phyloP scores from a whole-genome alignment of 2,329 filamentous ascomycete species.

The Thelonectria blattea region DNA sequence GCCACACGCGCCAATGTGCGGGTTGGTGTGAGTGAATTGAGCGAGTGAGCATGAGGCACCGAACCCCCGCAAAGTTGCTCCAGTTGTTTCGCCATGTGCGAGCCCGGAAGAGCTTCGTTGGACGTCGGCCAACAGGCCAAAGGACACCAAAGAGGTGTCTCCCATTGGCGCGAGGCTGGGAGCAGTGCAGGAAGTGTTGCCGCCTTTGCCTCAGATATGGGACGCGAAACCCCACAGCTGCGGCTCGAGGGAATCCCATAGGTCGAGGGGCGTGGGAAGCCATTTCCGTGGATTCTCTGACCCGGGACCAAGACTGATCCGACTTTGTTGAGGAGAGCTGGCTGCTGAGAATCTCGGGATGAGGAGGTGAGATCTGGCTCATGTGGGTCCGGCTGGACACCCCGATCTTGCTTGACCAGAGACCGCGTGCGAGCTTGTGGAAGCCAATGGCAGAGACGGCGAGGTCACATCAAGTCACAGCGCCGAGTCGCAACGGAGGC shows the following conservation, averaged over 20 bases:
- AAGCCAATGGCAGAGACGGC: constrained; percentile 9
- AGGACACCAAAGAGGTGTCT: neutral
- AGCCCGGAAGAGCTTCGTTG: constrained; percentile 11
- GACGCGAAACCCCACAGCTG: constrained; percentile 13
- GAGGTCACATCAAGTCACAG: constrained; percentile 4
- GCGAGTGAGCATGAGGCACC: constrained; percentile 28
- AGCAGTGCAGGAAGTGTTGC: constrained; percentile 6
- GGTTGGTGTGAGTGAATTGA: neutral
- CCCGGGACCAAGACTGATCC: neutral
- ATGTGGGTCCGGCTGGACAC: constrained; percentile 26
- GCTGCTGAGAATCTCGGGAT: constrained; percentile 19
- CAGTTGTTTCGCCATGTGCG: constrained; percentile 9
- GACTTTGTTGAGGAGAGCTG: neutral
- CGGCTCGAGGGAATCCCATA: constrained; percentile 4
- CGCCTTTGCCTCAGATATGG: constrained; percentile 10
- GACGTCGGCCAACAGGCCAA: constrained; percentile 4
- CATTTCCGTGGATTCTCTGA: neutral
- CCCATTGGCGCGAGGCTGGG: neutral
- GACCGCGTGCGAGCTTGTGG: constrained; percentile 11
- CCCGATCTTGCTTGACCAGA: constrained; percentile 31
- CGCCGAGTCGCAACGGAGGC: neutral
- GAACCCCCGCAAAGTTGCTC: constrained; percentile 27
- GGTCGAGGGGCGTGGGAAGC: neutral
- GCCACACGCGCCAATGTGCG: constrained; percentile 16
- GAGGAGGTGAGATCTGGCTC: constrained; percentile 28